Conservation (phyloP, 2,329 filamentous ascomycete species). For the Colletotrichum destructivum region DNA sequence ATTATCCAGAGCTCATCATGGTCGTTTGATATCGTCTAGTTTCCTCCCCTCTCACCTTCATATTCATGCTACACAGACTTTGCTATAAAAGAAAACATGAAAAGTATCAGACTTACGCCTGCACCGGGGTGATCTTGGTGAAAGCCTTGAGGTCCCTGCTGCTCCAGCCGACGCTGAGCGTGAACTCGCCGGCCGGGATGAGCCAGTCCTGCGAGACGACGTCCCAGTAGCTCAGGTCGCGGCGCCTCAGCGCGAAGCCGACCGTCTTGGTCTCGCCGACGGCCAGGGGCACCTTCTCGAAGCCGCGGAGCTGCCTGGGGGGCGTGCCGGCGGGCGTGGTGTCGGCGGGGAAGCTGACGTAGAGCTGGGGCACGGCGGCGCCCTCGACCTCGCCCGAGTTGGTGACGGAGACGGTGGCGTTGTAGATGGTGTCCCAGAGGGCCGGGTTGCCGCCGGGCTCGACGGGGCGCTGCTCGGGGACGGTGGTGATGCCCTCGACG, state of each 20-base stretch:
- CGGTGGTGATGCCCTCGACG: constrained; percentile 47
- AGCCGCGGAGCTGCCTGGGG: constrained; percentile 64
- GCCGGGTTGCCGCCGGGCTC: constrained; percentile 70
- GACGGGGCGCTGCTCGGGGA: constrained; percentile 48
- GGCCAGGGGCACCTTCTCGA: constrained; percentile 64
- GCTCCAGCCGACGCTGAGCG: constrained; percentile 50
- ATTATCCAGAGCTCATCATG: constrained; percentile 32
- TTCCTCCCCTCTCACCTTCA: no score
- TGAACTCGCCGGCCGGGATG: constrained; percentile 52
- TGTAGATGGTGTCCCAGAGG: constrained; percentile 67
- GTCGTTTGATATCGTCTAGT: constrained; percentile 11
- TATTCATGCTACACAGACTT: background rate
- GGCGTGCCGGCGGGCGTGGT: constrained; percentile 61
- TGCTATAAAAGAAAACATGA: background rate
- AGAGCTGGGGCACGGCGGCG: constrained; percentile 69
- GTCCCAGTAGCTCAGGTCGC: constrained; percentile 67
- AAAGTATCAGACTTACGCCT: constrained; percentile 11
- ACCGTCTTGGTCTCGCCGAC: constrained; percentile 58
- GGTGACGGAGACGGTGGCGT: constrained; percentile 60
- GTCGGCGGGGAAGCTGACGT: constrained; percentile 60
- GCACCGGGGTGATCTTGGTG: constrained; percentile 35
- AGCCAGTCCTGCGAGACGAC: constrained; percentile 59
- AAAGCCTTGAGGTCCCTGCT: constrained; percentile 45
- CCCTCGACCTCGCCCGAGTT: constrained; percentile 68
- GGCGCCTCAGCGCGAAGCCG: constrained; percentile 61